Evolutionary conservation across 2,329 filamentous ascomycete species (phyloP), one percentile per base, ranked within the genome.

Genomic region (Pestalotiopsis sp.): DNA sequence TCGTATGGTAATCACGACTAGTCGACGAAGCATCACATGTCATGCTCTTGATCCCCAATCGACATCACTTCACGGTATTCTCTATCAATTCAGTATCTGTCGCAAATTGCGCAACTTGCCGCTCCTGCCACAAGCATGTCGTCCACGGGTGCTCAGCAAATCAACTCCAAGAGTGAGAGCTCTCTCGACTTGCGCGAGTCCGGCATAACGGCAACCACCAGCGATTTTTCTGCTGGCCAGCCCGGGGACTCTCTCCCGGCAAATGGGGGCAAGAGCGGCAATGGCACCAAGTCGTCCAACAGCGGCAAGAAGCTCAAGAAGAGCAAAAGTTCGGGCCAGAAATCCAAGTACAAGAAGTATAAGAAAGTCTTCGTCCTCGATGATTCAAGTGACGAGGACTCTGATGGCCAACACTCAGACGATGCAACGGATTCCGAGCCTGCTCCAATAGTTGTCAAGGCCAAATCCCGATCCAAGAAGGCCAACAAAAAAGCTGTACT

Each of bases 401-500:
- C 59, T 14, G 31, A 69, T 3, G 69, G 70, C 25, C 67, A 67
- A 1, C 12, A 27, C 13, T 62, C 59, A 7, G 27, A 61, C 12
- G 59, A 61, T n/a, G 5, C 31, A 39, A 14, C 25, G 14, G 31
- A 62, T 5, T n/a, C 31, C 4, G 59, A 39, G 3, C 38, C 59
- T 11, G 59, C 38, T 6, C 12, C 14, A n/a, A 20, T 12, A 12
- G 27, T 17, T 12, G 13, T 27, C 9, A 27, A 17, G 27, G 27
- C n/a, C 3, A 62, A 62, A 12, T 39, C 59, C 20, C 27, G 59
- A 38, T 45, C 39, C 23, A 64, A 52, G 36, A 25, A 64, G 7
- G 45, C 73, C 12, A 79, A 77, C 39, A 80, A 76, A 70, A 77
- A 76, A 66, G 77, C 41, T 65, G 12, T 13, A 72, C 1, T 78